Conservation (phyloP, 1,139 yeast species). For the Lodderomyces oxycetoniae region DNA sequence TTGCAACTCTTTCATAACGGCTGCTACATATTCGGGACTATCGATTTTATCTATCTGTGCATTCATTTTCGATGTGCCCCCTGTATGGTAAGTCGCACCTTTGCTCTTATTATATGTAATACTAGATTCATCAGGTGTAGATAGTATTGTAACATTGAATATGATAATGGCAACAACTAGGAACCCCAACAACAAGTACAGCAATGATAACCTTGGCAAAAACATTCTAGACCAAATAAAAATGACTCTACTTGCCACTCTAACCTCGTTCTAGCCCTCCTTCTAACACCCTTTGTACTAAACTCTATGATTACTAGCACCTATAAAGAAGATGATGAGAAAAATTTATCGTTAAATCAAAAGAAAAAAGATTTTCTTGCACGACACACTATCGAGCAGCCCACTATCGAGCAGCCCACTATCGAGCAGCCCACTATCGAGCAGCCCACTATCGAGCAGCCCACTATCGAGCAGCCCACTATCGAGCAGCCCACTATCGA, state of each 20-base stretch:
- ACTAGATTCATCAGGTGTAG: constrained; percentile 4
- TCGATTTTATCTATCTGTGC: constrained; percentile 12
- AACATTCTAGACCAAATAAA: background rate
- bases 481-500: too few relatives aligned
- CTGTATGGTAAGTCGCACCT: constrained; percentile 12
- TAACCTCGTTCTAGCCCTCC: too few relatives aligned
- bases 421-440: too few relatives aligned
- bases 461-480: too few relatives aligned
- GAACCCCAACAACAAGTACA: constrained; percentile 10
- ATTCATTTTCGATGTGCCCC: constrained; percentile 10
- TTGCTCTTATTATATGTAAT: constrained; percentile 1
- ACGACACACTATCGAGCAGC: background rate
- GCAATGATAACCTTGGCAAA: constrained; percentile 10
- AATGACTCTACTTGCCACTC: too few relatives aligned
- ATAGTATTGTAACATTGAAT: constrained; percentile 12
- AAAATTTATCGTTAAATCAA: background rate
- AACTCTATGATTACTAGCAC: too few relatives aligned
- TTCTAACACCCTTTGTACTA: too few relatives aligned
- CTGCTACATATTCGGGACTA: constrained; percentile 9
- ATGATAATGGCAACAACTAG: constrained; percentile 9
- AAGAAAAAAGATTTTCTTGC: background rate
- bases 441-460: too few relatives aligned
- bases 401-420: too few relatives aligned
- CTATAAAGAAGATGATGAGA: too few relatives aligned
- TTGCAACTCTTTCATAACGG: constrained; percentile 14